A percentile compares a stretch with the other conserved stretches of the same genome.
Conservation (phyloP, 1,284 basidiomycete species). For the Malassezia yamatoensis region DNA sequence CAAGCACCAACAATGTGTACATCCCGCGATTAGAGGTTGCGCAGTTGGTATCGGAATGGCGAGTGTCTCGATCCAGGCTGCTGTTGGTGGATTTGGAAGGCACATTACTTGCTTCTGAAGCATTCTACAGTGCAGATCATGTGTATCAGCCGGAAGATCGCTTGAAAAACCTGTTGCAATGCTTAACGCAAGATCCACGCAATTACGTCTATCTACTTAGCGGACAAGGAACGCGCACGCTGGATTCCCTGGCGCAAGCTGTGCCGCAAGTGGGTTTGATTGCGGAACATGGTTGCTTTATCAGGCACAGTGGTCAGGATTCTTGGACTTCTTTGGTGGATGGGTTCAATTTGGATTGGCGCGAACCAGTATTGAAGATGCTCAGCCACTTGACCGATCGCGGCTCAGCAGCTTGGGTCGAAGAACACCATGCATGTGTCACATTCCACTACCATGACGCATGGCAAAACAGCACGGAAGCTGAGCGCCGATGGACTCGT, state of each 20-base stretch:
- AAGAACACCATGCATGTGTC: constrained; percentile 71
- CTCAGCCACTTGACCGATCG: constrained; percentile 67
- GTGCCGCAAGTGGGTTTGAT: constrained; percentile 67
- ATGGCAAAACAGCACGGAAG: constrained; percentile 52
- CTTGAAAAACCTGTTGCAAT: constrained; percentile 56
- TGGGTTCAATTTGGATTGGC: constrained; percentile 69
- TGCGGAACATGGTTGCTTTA: constrained; percentile 76
- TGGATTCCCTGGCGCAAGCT: constrained; percentile 53
- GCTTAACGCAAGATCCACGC: constrained; percentile 57
- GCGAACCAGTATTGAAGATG: constrained; percentile 66
- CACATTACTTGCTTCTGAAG: constrained; percentile 56
- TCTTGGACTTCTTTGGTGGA: constrained; percentile 68
- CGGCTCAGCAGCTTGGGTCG: constrained; percentile 71
- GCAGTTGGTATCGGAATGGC: constrained; percentile 49
- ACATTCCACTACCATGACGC: constrained; percentile 65
- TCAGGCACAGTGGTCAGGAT: constrained; percentile 54
- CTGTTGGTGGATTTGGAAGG: constrained; percentile 71
- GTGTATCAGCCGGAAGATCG: constrained; percentile 55
- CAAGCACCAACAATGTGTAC: constrained; percentile 34
- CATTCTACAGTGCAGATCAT: constrained; percentile 29
- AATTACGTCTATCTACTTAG: constrained; percentile 76
- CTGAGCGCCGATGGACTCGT: constrained; percentile 65
- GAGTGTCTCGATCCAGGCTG: constrained; percentile 54
- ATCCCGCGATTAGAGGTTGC: constrained; percentile 43
- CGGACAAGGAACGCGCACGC: constrained; percentile 59